Base-by-base conservation (phyloP, 305 asterid species). In the Fraxinus velutina region DNA sequence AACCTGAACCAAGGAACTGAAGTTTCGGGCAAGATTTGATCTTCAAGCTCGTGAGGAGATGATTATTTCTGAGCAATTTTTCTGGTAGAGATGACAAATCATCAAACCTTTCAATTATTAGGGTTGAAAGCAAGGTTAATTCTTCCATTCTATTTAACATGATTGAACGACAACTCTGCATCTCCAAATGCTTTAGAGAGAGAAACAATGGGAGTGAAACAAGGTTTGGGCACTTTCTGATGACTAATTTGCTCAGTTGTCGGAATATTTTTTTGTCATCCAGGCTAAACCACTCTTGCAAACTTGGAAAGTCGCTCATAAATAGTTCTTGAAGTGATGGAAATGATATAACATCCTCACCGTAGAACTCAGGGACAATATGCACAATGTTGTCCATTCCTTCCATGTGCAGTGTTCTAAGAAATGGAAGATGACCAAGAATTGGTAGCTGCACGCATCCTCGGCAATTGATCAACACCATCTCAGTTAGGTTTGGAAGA, bases 401-500 rank as follows among this genome's bases (percentile, higher is more conserved):
- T 74, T 86, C 85, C 83, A 83, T 83, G 21, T 27, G 66, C 6
- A 86, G 73, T 27, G 72, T 34, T 66, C 79, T 80, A 12, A 86
- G 77, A 42, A 75, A 32, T 24, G 85, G 88, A 78, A 86, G 86
- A 77, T 83, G 79, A 39, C 85, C 86, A 50, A 85, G 86, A 62
- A 44, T 19, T 10, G 88, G 88, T 73, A 85, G 77, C 50, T 52
- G 77, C 75, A 85, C 75, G 70, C 86, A 80, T 80, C 79, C 81
- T 36, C 83, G 72, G 62, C 85, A 86, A 73, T 66, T 83, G 47
- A 80, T 80, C 81, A 80, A 71, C 66, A 62, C 83, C 81, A 83
- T 21, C 57, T 71, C 81, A 6, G 79, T 47, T 64, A 86, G 79
- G 60, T 79, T 78, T 22, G 86, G 88, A 73, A 83, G 82, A 52